Base-by-base conservation (phyloP, 768 basidiomycete species). In the Mycena crocata region DNA sequence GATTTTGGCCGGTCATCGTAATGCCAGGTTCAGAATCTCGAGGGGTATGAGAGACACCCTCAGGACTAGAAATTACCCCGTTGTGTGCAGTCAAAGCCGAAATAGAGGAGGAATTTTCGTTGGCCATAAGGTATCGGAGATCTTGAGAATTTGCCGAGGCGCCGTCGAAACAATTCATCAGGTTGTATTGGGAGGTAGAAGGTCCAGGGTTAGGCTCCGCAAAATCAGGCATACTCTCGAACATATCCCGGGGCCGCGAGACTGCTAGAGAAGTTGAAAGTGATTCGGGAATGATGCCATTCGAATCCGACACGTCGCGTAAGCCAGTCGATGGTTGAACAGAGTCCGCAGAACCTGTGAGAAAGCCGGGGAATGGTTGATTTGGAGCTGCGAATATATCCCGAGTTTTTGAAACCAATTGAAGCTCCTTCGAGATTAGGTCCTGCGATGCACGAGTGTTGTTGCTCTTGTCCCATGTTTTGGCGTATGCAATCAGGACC, bases 391-490 rank as follows among this genome's bases (percentile, higher is more conserved):
- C 30, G 23, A 54, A 54, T 10, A 54, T 37, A 5, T 54, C 31
- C 19, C 51, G 51, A 14, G 51, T 54, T 37, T 32, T 17, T 12
- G 12, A 8, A 37, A 37, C 51, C 12, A 37, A 30, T 54, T 54
- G 21, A n/a, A 54, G 51, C 32, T 54, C 31, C 6, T 35, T 37
- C 30, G 51, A 32, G 35, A 54, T 54, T 14, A 54, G 23, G 6
- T 54, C 51, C 34, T 12, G 17, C 21, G 51, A 54, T 54, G 51
- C 51, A 26, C 51, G 51, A 32, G 31, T 37, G 34, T 54, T 54
- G 34, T 54, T 54, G 31, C 35, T 7, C 26, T 54, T 54, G 17
- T 54, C 19, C 51, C 51, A 54, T 5, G 51, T 34, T 35, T 54
- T 54, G 7, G 51, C 51, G 32, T 54, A 54, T 19, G 30, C 10